phyloP scores from a whole-genome alignment of 805 yeast species.

The Saccharomycopsis olivae region DNA sequence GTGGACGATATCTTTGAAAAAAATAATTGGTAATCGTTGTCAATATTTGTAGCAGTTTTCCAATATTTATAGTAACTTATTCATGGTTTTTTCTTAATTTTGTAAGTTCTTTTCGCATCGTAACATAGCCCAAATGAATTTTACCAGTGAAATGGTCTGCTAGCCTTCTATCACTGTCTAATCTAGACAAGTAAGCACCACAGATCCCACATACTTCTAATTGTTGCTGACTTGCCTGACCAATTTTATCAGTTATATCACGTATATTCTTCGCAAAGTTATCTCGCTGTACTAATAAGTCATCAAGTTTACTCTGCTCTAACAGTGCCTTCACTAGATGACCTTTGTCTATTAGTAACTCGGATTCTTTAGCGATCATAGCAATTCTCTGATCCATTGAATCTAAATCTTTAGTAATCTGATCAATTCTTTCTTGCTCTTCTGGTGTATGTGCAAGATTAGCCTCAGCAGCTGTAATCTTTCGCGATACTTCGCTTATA shows the following conservation, averaged over 20 bases:
- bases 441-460: slow-evolving; percentile 66
- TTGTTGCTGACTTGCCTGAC: slow-evolving; percentile 82
- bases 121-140: slow-evolving; percentile 73
- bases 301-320: slow-evolving; percentile 38
- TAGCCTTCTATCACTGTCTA: slow-evolving; percentile 79
- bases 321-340: slow-evolving; percentile 35
- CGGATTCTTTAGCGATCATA: slow-evolving; percentile 56
- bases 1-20: slow-evolving; percentile 33
- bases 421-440: slow-evolving; percentile 50
- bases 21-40: slow-evolving; percentile 6
- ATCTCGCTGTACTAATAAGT: slow-evolving; percentile 38
- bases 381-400: slow-evolving; percentile 52
- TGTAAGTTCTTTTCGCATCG: slow-evolving; percentile 50
- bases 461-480: slow-evolving; percentile 50
- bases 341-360: slow-evolving; percentile 38
- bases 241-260: slow-evolving; percentile 56
- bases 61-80: slow-evolving; percentile 18
- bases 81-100: slow-evolving; percentile 24
- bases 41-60: background rate
- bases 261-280: slow-evolving; percentile 45
- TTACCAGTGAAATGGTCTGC: slow-evolving; percentile 89
- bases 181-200: slow-evolving; percentile 76
- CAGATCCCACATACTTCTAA: slow-evolving; percentile 84
- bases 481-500: slow-evolving; percentile 53
- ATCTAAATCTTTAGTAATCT: slow-evolving; percentile 48